phyloP scores from a whole-genome alignment of 179 eudicot species.

The Silene coronaria region DNA sequence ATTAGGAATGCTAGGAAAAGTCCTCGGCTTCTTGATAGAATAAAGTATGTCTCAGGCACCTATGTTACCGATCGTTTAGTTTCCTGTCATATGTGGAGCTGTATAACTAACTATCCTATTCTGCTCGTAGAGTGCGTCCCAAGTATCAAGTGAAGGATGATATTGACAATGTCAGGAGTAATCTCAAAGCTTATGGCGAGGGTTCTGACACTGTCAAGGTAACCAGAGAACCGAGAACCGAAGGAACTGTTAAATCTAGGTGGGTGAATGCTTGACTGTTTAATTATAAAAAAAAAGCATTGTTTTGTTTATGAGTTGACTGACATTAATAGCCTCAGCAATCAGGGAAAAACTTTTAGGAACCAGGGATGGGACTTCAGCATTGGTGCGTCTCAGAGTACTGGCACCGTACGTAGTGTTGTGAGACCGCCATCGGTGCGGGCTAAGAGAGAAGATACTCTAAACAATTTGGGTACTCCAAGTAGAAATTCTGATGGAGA shows the following conservation, averaged over 20 bases:
- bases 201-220: conserved; percentile 79
- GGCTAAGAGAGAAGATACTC: conserved; percentile 59
- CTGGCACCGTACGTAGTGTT: conserved; percentile 74
- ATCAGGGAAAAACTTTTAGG: conserved; percentile 52
- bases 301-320: conserved; percentile 21
- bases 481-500: conserved; percentile 44
- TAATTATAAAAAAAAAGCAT: neutral
- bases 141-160: conserved; percentile 62
- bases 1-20: conserved; percentile 79
- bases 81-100: neutral
- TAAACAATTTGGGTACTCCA: conserved; percentile 38
- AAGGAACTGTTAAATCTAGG: conserved; percentile 63
- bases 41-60: conserved; percentile 44
- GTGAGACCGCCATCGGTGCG: conserved; percentile 76
- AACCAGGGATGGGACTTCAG: conserved; percentile 90
- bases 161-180: conserved; percentile 44
- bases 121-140: conserved; percentile 57
- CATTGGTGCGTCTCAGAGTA: conserved; percentile 56
- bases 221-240: conserved; percentile 50
- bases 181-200: conserved; percentile 50
- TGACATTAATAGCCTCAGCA: conserved; percentile 39
- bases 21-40: conserved; percentile 84
- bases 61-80: neutral
- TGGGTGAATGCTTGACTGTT: conserved; percentile 24
- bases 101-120: neutral